phyloP scores from a whole-genome alignment of 2,329 filamentous ascomycete species.

The Gremmenia infestans region DNA sequence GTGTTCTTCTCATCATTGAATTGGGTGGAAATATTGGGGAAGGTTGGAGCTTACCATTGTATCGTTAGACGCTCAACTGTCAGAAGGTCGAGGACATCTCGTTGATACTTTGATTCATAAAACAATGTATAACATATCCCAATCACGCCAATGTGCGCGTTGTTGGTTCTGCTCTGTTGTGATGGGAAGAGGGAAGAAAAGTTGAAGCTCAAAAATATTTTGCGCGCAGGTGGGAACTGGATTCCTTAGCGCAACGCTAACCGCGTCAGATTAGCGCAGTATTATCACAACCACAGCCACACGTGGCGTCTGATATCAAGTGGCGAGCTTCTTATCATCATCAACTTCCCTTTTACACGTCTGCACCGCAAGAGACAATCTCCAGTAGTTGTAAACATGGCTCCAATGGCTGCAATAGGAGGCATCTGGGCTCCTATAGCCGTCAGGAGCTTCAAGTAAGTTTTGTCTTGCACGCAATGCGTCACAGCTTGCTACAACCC shows the following conservation, averaged over 20 bases:
- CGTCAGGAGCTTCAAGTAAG: constrained; percentile 30
- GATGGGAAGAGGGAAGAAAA: constrained; percentile 51
- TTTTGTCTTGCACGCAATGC: background rate
- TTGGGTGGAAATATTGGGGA: constrained; percentile 12
- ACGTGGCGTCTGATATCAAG: constrained; percentile 1
- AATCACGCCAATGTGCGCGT: background rate
- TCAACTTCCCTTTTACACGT: background rate
- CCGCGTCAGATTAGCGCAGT: background rate
- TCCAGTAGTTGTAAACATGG: constrained; percentile 23
- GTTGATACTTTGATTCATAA: no score
- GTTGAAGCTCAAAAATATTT: background rate
- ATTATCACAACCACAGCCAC: background rate
- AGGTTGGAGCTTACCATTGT: constrained; percentile 14
- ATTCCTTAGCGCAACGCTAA: background rate
- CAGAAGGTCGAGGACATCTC: no score
- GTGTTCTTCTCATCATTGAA: constrained; percentile 36
- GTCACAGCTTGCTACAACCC: background rate
- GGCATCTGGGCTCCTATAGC: constrained; percentile 31
- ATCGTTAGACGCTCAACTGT: no score
- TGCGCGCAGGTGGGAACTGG: background rate
- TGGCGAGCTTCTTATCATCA: constrained; percentile 1
- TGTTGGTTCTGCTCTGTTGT: constrained; percentile 35
- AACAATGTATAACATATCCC: no score
- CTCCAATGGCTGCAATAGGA: constrained; percentile 30
- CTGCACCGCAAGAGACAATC: background rate